Conservation (phyloP, 805 yeast species). For the Blastobotrys terrestris region DNA sequence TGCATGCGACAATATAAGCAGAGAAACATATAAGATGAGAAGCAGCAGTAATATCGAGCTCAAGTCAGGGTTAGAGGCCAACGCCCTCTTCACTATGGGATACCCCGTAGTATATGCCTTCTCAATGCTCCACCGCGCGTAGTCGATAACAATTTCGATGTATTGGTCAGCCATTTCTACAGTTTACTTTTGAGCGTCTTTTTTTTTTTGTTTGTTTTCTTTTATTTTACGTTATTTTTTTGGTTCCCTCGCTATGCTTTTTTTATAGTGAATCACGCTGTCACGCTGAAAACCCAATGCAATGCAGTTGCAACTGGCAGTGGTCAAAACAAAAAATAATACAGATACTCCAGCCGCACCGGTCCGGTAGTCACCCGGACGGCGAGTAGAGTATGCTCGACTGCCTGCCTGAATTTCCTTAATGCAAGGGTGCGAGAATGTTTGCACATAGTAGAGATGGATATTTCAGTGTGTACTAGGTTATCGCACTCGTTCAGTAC, state of each 20-base stretch:
- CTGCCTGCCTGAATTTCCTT: no score
- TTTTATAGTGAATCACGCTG: no score
- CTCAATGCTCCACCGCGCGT: neutral
- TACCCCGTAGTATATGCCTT: constrained; percentile 4
- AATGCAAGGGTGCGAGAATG: no score
- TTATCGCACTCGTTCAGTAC: no score
- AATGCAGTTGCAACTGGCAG: no score
- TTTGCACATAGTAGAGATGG: no score
- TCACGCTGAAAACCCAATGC: neutral
- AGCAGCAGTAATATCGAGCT: constrained; percentile 18
- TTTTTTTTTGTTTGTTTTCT: neutral
- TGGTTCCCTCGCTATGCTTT: no score
- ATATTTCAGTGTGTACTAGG: no score
- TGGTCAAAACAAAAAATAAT: neutral
- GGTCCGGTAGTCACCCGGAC: neutral
- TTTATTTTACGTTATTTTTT: no score
- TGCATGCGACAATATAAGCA: constrained; percentile 21
- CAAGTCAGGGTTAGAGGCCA: constrained; percentile 18
- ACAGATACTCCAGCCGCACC: neutral
- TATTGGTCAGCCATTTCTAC: neutral
- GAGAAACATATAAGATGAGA: constrained; percentile 21
- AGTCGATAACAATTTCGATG: neutral
- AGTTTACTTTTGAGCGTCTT: no score
- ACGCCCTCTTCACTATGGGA: constrained; percentile 10
- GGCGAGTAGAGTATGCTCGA: no score